Evolutionary conservation across 306 rosid species (phyloP).

Genomic region (Urtica urens): DNA sequence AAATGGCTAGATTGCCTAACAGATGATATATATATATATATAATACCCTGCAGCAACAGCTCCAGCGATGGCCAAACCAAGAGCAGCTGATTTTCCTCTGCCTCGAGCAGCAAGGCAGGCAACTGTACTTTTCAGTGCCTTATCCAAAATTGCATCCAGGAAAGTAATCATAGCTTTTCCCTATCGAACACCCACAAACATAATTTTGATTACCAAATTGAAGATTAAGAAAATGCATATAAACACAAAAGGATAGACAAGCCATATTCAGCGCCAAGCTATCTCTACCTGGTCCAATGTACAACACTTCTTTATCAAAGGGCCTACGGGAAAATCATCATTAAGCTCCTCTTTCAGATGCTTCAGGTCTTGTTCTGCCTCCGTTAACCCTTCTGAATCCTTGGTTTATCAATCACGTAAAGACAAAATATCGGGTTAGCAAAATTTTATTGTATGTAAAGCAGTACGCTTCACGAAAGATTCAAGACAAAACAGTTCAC

Average conservation of each 20-base stretch:
- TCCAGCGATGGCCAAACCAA: slow-evolving; percentile 89
- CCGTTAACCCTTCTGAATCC: slow-evolving; percentile 70
- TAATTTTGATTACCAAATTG: neutral
- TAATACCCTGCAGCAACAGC: slow-evolving; percentile 95
- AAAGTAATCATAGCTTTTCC: slow-evolving; percentile 85
- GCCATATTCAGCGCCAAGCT: neutral
- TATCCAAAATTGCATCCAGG: slow-evolving; percentile 77
- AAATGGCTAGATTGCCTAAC: neutral
- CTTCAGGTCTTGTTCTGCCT: slow-evolving; percentile 63
- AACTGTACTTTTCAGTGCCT: slow-evolving; percentile 63
- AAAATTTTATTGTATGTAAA: neutral
- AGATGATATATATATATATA: too few relatives aligned
- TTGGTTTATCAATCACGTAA: slow-evolving; percentile 26
- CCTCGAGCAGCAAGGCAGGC: slow-evolving; percentile 95
- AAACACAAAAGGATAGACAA: too few relatives aligned
- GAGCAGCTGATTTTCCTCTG: slow-evolving; percentile 97
- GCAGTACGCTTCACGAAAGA: neutral
- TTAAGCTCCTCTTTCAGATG: slow-evolving; percentile 68
- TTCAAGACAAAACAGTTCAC: slow-evolving; percentile 23
- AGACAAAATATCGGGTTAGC: neutral
- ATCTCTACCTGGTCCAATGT: slow-evolving; percentile 77
- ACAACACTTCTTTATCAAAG: slow-evolving; percentile 71
- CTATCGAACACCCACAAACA: slow-evolving; percentile 28
- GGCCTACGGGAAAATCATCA: slow-evolving; percentile 84
- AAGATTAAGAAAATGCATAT: neutral